These are phyloP conservation scores for Coprinellus aureogranulatus DNA, from an alignment of 768 basidiomycete species.

Conservation along the genomic window DNA sequence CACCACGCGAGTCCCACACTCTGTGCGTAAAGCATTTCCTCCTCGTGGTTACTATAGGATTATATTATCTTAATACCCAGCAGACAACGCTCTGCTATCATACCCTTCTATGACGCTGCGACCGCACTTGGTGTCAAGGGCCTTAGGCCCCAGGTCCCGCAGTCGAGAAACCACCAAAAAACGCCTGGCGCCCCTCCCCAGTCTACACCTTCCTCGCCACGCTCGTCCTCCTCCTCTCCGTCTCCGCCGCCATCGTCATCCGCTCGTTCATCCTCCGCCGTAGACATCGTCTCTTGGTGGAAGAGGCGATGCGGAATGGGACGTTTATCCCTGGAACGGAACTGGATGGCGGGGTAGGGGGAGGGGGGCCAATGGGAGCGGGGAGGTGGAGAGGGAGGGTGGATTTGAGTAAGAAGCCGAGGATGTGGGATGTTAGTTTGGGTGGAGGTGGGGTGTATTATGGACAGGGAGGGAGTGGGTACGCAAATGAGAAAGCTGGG, in stretches of 20 bases:
- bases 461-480: neutral
- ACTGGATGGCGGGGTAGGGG: slow-evolving; percentile 25
- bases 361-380: slow-evolving; percentile 2
- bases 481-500: neutral
- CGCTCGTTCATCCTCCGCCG: slow-evolving; percentile 65
- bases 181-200: slow-evolving; percentile 14
- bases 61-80: no score
- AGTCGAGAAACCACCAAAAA: no score
- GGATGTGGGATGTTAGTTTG: slow-evolving; percentile 46
- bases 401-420: slow-evolving; percentile 46
- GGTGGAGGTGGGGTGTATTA: slow-evolving; percentile 14
- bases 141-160: no score
- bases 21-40: neutral
- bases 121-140: no score
- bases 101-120: no score
- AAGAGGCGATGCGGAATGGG: slow-evolving; percentile 64
- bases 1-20: neutral
- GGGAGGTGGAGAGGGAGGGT: slow-evolving; percentile 22
- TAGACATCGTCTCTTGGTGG: slow-evolving; percentile 55
- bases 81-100: no score
- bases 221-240: slow-evolving; percentile 61
- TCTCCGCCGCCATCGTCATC: slow-evolving; percentile 65
- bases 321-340: slow-evolving; percentile 45
- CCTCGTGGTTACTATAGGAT: no score
- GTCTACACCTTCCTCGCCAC: slow-evolving; percentile 60